Percentiles rank a stretch among this genome's conserved stretches.
phyloP scores from a whole-genome alignment of 2,329 filamentous ascomycete species.

The Colletotrichum australisinense region DNA sequence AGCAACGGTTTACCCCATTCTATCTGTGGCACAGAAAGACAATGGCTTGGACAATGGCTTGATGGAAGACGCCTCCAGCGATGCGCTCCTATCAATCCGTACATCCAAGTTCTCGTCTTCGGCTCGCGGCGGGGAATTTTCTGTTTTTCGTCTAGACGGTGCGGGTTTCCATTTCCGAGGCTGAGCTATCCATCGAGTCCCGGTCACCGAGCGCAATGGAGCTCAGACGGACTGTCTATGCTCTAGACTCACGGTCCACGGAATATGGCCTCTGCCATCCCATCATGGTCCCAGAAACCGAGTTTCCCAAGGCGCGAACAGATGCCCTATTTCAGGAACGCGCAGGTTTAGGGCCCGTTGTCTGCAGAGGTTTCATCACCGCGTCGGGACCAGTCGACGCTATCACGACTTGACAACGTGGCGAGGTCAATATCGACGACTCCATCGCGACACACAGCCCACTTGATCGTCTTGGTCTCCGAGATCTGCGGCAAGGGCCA shows the following conservation, averaged over 20 bases:
- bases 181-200: neutral
- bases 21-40: neutral
- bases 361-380: neutral
- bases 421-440: slow-evolving; percentile 17
- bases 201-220: slow-evolving; percentile 9
- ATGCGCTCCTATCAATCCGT: neutral
- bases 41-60: neutral
- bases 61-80: neutral
- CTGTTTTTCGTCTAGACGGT: slow-evolving; percentile 1
- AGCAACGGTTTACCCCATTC: neutral
- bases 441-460: slow-evolving; percentile 11
- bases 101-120: neutral
- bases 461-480: slow-evolving; percentile 30
- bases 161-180: slow-evolving; percentile 5
- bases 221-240: slow-evolving; percentile 3
- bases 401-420: slow-evolving; percentile 12
- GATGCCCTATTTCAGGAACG: slow-evolving; percentile 30
- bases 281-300: slow-evolving; percentile 15
- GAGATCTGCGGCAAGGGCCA: slow-evolving; percentile 31
- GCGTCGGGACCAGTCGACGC: neutral
- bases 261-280: slow-evolving; percentile 21
- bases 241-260: slow-evolving; percentile 10
- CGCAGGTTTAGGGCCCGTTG: slow-evolving; percentile 8
- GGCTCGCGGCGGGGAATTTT: neutral
- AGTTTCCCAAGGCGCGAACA: slow-evolving; percentile 1